A percentile compares a stretch with the other conserved stretches of the same genome.
Conservation (phyloP, 192 early-diverging fungal species). For the Backusella westeae region DNA sequence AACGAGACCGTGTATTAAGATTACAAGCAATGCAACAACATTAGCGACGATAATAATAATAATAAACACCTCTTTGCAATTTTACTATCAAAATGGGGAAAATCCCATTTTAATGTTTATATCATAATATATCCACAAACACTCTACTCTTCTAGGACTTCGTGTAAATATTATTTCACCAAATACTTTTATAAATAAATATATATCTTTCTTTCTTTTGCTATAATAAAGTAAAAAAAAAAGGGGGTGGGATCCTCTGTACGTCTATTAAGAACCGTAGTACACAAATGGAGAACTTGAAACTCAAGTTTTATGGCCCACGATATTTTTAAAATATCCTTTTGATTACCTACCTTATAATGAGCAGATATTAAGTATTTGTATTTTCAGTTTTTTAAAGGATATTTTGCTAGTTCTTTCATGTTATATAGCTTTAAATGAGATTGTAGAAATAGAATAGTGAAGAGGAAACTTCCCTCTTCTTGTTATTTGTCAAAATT, state of each 20-base stretch:
- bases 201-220: background rate
- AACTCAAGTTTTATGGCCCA: background rate
- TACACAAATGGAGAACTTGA: background rate
- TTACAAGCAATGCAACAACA: slow-evolving; percentile 7
- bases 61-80: background rate
- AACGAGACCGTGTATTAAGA: slow-evolving; percentile 29
- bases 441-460: no score
- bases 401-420: no score
- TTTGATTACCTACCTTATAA: no score
- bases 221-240: background rate
- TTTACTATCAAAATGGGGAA: background rate
- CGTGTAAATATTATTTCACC: background rate
- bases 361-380: no score
- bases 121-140: background rate
- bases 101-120: background rate
- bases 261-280: no score
- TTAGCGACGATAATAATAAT: background rate
- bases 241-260: no score
- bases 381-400: no score
- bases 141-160: background rate
- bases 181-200: background rate
- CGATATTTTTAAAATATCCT: no score
- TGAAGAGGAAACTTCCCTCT: no score
- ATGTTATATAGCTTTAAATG: no score
- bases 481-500: background rate